A percentile compares a stretch with the other conserved stretches of the same genome.
Evolutionary conservation across 2,329 filamentous ascomycete genomes (phyloP).

Genomic region (Colletotrichum godetiae): DNA sequence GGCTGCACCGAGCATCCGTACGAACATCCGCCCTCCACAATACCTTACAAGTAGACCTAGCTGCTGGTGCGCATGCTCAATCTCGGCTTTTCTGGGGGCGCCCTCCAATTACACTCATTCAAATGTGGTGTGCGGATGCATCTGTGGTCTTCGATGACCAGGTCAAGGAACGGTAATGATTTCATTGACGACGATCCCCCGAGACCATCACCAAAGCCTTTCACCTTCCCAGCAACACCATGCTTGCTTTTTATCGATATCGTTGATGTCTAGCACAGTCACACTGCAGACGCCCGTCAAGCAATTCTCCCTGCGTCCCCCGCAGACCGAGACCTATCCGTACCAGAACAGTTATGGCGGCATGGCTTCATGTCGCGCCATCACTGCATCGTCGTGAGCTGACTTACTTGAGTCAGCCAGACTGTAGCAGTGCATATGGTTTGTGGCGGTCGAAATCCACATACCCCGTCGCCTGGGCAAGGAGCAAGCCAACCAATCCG

Average conservation of each 20-base stretch:
- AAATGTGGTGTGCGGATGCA: not conserved
- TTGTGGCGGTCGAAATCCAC: slow-evolving; percentile 20
- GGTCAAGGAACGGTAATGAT: slow-evolving; percentile 12
- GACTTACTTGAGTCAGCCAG: slow-evolving; percentile 6
- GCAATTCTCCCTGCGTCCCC: slow-evolving; percentile 26
- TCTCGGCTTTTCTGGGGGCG: not conserved
- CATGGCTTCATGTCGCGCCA: slow-evolving; percentile 25
- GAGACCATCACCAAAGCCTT: not conserved
- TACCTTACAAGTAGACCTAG: not conserved
- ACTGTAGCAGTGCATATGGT: not conserved
- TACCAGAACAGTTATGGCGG: not conserved
- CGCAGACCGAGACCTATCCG: slow-evolving; percentile 2
- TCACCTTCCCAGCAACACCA: not conserved
- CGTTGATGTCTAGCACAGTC: slow-evolving; percentile 6
- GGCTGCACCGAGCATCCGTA: not conserved
- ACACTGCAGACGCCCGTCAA: slow-evolving; percentile 9
- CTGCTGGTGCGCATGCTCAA: not conserved
- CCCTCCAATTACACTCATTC: not conserved
- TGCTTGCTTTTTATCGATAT: not conserved
- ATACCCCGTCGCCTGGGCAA: slow-evolving; percentile 12
- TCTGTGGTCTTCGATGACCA: not conserved
- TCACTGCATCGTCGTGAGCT: slow-evolving; percentile 5
- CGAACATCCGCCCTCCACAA: not conserved
- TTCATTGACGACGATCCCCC: slow-evolving; percentile 20
- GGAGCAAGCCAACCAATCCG: slow-evolving; percentile 20